Percentiles rank a stretch among this genome's conserved stretches.
phyloP scores from a whole-genome alignment of 2,329 filamentous ascomycete genomes.

The Cordyceps cateniannulata region DNA sequence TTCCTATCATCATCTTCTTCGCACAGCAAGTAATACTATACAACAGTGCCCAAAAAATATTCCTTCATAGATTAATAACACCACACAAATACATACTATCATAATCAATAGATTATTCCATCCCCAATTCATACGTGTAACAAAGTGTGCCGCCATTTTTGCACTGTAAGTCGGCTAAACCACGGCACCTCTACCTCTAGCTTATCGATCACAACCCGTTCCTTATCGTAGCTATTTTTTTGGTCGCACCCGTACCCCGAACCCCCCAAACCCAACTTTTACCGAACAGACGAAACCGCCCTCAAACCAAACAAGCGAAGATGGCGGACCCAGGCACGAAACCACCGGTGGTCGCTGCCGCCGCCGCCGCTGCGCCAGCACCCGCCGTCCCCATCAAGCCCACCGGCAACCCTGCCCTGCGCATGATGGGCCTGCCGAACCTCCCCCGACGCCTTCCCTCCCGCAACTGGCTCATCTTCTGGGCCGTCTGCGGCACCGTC shows the following conservation, averaged over 20 bases:
- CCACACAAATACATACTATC: neutral
- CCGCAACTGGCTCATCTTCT: slow-evolving; percentile 96
- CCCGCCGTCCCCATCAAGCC: slow-evolving; percentile 30
- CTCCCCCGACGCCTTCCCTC: slow-evolving; percentile 82
- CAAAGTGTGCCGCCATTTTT: neutral
- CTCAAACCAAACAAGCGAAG: neutral
- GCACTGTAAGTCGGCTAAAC: slow-evolving; percentile 10
- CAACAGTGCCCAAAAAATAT: no score
- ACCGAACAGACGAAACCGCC: neutral
- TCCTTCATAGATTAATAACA: no score
- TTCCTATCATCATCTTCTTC: no score
- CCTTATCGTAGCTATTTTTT: slow-evolving; percentile 13
- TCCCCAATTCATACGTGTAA: no score
- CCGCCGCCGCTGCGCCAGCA: slow-evolving; percentile 21
- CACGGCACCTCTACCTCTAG: neutral
- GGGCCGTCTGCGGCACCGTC: slow-evolving; percentile 70
- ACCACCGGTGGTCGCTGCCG: slow-evolving; percentile 13
- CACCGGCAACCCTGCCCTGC: slow-evolving; percentile 63
- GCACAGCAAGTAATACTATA: no score
- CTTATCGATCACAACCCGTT: slow-evolving; percentile 2
- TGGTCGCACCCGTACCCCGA: neutral
- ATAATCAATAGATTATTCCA: neutral
- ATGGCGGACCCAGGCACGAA: slow-evolving; percentile 8
- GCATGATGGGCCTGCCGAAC: slow-evolving; percentile 78
- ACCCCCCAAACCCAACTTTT: neutral